phyloP scores from a whole-genome alignment of 2,329 filamentous ascomycete genomes.

The Macrophomina phaseolina region DNA sequence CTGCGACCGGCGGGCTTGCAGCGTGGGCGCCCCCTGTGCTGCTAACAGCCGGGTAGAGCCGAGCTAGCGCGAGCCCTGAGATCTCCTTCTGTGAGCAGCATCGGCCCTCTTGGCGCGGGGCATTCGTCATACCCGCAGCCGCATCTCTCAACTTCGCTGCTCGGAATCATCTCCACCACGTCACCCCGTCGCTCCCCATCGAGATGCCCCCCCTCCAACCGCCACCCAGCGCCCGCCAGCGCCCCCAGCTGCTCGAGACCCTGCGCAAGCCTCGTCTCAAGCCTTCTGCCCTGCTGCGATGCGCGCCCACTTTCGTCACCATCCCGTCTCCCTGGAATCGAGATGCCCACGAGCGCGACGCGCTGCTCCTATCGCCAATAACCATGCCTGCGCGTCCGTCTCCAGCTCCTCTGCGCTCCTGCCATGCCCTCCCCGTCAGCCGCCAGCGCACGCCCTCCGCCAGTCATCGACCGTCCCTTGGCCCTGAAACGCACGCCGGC shows the following conservation, averaged over 20 bases:
- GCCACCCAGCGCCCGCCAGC: not conserved
- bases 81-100: slow-evolving; percentile 26
- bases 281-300: not conserved
- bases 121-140: slow-evolving; percentile 14
- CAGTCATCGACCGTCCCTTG: not conserved
- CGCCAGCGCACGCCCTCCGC: not conserved
- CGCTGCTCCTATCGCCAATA: slow-evolving; percentile 4
- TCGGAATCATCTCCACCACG: slow-evolving; percentile 14
- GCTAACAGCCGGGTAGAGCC: slow-evolving; percentile 24
- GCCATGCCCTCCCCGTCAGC: slow-evolving; percentile 8
- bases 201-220: not conserved
- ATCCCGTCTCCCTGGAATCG: not conserved
- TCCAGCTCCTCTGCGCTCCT: not conserved
- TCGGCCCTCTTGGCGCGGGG: slow-evolving; percentile 24
- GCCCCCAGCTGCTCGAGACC: not conserved
- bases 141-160: not conserved
- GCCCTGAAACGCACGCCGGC: slow-evolving; percentile 13
- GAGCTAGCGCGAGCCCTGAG: slow-evolving; percentile 24
- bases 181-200: slow-evolving; percentile 7
- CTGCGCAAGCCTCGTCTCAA: not conserved
- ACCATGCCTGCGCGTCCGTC: not conserved
- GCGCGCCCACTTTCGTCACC: slow-evolving; percentile 7
- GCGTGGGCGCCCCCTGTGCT: not conserved
- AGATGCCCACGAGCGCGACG: not conserved
- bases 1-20: not conserved